These are phyloP conservation scores for Acanthamoeba royreba DNA, from an alignment of 208 protist genomes.

Conservation along the genomic window DNA sequence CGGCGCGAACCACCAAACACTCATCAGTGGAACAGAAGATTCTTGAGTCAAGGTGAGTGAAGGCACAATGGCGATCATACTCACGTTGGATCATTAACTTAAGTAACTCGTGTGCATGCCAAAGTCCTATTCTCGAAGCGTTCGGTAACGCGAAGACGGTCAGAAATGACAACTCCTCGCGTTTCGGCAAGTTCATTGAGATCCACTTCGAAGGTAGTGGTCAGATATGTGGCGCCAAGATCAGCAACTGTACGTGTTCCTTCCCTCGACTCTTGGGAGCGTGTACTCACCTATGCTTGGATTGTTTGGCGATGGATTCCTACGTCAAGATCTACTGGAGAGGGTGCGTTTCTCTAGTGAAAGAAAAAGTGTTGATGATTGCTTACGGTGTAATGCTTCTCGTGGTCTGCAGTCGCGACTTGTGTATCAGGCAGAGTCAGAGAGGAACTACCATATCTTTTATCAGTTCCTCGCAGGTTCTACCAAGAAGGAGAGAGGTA, in stretches of 20 bases:
- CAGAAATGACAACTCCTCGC: conserved; percentile 78
- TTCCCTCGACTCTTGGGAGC: no score
- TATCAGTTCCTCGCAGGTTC: conserved; percentile 81
- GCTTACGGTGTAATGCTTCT: not conserved
- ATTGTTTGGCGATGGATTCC: not conserved
- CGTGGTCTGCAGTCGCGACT: conserved; percentile 71
- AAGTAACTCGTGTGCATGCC: conserved; percentile 4
- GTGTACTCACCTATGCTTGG: not conserved
- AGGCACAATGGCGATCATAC: not conserved
- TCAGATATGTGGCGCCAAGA: conserved; percentile 64
- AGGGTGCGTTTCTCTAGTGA: not conserved
- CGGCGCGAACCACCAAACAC: conserved; percentile 5
- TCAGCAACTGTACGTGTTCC: conserved; percentile 58
- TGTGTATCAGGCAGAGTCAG: conserved; percentile 72
- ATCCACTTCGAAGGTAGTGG: conserved; percentile 65
- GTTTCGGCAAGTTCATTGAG: conserved; percentile 79
- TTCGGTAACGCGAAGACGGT: conserved; percentile 77
- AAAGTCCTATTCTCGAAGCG: conserved; percentile 61
- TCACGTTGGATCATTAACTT: not conserved
- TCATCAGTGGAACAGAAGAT: conserved; percentile 70
- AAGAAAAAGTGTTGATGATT: conserved; percentile 67
- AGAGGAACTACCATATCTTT: conserved; percentile 86
- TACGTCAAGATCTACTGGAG: not conserved
- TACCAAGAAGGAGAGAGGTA: not conserved
- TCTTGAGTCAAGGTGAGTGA: conserved; percentile 59